phyloP scores from a whole-genome alignment of 306 rosid genomes.

The Ceratonia siliqua region DNA sequence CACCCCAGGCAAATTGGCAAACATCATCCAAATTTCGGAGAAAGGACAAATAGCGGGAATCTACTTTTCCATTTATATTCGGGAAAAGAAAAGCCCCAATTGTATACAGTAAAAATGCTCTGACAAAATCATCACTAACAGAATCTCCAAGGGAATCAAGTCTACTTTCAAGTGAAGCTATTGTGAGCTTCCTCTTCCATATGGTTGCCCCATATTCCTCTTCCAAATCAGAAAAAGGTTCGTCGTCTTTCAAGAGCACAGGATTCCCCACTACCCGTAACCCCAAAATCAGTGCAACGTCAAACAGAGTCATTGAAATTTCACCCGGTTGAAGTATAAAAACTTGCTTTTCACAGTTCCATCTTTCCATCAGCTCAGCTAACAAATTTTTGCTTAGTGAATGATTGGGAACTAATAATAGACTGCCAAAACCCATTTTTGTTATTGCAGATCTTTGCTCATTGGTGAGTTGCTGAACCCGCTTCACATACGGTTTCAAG shows the following conservation, averaged over 20 bases:
- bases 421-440: slow-evolving; percentile 39
- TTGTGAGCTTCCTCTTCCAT: slow-evolving; percentile 39
- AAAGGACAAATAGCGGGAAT: slow-evolving; percentile 44
- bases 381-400: slow-evolving; percentile 34
- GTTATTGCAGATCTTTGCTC: slow-evolving; percentile 37
- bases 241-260: slow-evolving; percentile 34
- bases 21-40: slow-evolving; percentile 37
- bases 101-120: slow-evolving; percentile 46
- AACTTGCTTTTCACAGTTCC: slow-evolving; percentile 37
- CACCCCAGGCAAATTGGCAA: slow-evolving; percentile 46
- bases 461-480: slow-evolving; percentile 39
- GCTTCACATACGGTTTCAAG: slow-evolving; percentile 31
- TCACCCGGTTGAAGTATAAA: slow-evolving; percentile 34
- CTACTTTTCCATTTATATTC: slow-evolving; percentile 43
- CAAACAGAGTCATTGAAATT: slow-evolving; percentile 29
- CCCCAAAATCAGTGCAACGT: slow-evolving; percentile 51
- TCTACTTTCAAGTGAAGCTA: slow-evolving; percentile 40
- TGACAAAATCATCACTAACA: slow-evolving; percentile 42
- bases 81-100: slow-evolving; percentile 43
- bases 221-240: slow-evolving; percentile 44
- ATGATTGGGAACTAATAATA: slow-evolving; percentile 42
- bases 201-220: slow-evolving; percentile 37
- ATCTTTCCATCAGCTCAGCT: slow-evolving; percentile 46
- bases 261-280: slow-evolving; percentile 40
- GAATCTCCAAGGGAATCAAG: slow-evolving; percentile 42